A percentile compares a stretch with the other conserved stretches of the same genome.
These are phyloP conservation scores for Thalassiosira oceanica DNA, from an alignment of 352 stramenopile genomes.

Conservation along the genomic window DNA sequence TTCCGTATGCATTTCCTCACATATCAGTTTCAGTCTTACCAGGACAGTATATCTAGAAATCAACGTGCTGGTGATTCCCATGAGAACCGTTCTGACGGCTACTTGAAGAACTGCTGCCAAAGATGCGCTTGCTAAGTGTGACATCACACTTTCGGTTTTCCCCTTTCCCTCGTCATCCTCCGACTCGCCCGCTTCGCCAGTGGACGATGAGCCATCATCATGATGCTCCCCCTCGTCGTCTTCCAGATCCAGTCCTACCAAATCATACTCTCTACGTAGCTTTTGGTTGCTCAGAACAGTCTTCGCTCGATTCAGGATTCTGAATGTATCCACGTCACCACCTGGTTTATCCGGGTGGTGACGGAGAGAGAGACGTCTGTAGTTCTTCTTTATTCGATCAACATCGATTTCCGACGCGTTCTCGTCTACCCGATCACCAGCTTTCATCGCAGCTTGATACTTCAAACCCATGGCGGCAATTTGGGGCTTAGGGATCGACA, in stretches of 20 bases:
- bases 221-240: slow-evolving; percentile 56
- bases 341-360: slow-evolving; percentile 70
- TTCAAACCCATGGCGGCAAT: not conserved
- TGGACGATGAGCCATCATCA: slow-evolving; percentile 10
- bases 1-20: not conserved
- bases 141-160: slow-evolving; percentile 55
- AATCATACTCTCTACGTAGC: slow-evolving; percentile 71
- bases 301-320: slow-evolving; percentile 69
- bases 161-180: slow-evolving; percentile 4
- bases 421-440: not conserved
- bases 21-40: slow-evolving; percentile 13
- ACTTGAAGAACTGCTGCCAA: slow-evolving; percentile 66
- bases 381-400: slow-evolving; percentile 71
- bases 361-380: slow-evolving; percentile 59
- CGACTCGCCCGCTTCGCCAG: not conserved
- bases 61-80: slow-evolving; percentile 55
- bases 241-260: slow-evolving; percentile 74
- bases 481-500: slow-evolving; percentile 51
- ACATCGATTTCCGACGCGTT: slow-evolving; percentile 35
- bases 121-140: slow-evolving; percentile 61
- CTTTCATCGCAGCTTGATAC: not conserved
- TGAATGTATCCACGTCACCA: slow-evolving; percentile 73
- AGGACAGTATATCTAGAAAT: slow-evolving; percentile 60
- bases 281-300: slow-evolving; percentile 64
- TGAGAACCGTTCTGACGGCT: slow-evolving; percentile 63